phyloP scores from a whole-genome alignment of 106 monocot species.

The Dendrobium chrysotoxum region DNA sequence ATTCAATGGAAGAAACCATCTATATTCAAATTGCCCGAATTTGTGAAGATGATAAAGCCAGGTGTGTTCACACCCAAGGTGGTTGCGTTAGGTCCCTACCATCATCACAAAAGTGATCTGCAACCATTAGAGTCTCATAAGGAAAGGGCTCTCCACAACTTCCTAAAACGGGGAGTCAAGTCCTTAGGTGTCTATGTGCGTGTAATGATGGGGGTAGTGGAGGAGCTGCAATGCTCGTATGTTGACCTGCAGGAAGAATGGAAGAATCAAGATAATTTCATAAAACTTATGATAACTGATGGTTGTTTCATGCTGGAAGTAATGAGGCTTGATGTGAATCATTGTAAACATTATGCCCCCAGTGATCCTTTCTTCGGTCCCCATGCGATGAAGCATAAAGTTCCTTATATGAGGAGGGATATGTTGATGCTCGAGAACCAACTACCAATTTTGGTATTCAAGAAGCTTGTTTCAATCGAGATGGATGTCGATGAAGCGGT shows the following conservation, averaged over 20 bases:
- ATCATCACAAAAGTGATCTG: conserved; percentile 19
- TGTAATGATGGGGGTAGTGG: conserved; percentile 9
- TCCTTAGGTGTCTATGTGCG: conserved; percentile 8
- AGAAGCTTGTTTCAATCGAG: conserved; percentile 28
- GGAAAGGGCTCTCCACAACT: conserved; percentile 20
- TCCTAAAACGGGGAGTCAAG: conserved; percentile 13
- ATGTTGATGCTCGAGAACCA: conserved; percentile 31
- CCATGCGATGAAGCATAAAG: conserved; percentile 34
- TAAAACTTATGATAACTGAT: conserved; percentile 20
- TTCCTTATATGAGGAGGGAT: conserved; percentile 49
- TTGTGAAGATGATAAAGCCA: neutral
- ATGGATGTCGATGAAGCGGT: neutral
- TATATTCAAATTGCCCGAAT: neutral
- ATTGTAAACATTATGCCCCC: conserved; percentile 16
- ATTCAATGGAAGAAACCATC: neutral
- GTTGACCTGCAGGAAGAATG: conserved; percentile 9
- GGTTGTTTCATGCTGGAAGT: conserved; percentile 40
- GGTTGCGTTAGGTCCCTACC: conserved; percentile 10
- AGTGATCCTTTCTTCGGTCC: conserved; percentile 52
- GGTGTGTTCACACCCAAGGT: neutral
- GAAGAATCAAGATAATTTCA: neutral
- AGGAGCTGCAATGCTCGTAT: conserved; percentile 19
- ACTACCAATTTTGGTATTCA: conserved; percentile 41
- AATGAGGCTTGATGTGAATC: neutral
- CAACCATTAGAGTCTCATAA: conserved; percentile 29